Base-by-base conservation (phyloP, 257 asterid genomes). In the Cynanchum wilfordii region DNA sequence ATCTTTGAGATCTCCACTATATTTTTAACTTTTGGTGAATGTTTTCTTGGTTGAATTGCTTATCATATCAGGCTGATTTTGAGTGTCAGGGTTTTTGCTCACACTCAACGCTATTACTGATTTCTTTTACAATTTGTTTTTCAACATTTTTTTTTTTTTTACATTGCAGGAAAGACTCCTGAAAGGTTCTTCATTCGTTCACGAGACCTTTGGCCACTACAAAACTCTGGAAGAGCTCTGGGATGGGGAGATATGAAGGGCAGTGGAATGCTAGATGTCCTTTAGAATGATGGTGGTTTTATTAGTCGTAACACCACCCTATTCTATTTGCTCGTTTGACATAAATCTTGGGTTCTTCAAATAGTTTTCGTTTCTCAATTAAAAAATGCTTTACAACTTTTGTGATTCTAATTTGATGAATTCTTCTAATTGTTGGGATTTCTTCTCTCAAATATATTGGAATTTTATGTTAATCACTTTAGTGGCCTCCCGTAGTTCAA, bases 211-310 rank as follows among this genome's bases (percentile, higher is more conserved):
- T 44, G 77, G 96, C 78, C 84, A 80, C 36, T 93, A 89, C 87
- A 93, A 77, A 84, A 87, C 93, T 15, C 10, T 86, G 50, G 95
- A 93, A 76, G 95, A 90, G 33, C 83, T 90, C 2, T 93, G 98
- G 98, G 98, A 93, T 75, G 97, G 93, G 56, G 98, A 93, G 77
- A 66, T 93, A 60, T 93, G 86, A 87, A 69, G 60, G 44, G 72
- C 57, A 22, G 29, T 59, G 54, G 51, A 52, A 69, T 16, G 12
- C n/a, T 27, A 60, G 36, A 40, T 49, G 47, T 27, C 20, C 20
- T 54, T 54, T n/a, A 58, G n/a, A 25, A 22, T 19, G 24, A 52
- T 52, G 10, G 57, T 52, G 24, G 19, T 52, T 52, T 52, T 52
- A 52, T 54, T 20, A n/a, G 62, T 29, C 16, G 22, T 3, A 24